These are phyloP conservation scores for Penicillium sp. DNA, from an alignment of 2,329 filamentous ascomycete genomes.

Conservation along the genomic window DNA sequence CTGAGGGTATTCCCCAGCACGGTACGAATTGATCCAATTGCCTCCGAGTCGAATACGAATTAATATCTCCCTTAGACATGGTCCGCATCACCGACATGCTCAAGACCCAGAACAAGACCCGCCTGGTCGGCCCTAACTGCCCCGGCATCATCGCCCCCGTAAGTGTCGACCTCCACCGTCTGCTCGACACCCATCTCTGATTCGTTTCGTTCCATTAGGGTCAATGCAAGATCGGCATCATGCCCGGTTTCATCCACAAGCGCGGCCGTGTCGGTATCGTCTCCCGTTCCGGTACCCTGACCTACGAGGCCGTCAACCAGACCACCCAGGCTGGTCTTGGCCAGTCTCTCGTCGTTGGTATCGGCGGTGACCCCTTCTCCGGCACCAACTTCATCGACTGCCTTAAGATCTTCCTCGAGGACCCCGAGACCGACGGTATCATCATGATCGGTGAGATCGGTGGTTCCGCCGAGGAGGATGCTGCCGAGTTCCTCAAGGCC, in stretches of 20 bases:
- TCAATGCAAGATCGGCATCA: slow-evolving; percentile 99
- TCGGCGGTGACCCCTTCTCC: slow-evolving; percentile 97
- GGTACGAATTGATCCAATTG: slow-evolving; percentile 59
- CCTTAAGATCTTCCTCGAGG: slow-evolving; percentile 93
- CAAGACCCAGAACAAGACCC: slow-evolving; percentile 96
- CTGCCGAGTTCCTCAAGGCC: slow-evolving; percentile 89
- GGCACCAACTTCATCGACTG: slow-evolving; percentile 99
- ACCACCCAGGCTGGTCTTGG: slow-evolving; percentile 95
- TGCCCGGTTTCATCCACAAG: slow-evolving; percentile 99
- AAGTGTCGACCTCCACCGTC: slow-evolving; percentile 30
- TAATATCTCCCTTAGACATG: slow-evolving; percentile 69
- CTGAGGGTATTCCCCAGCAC: slow-evolving; percentile 96
- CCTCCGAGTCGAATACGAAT: slow-evolving; percentile 4
- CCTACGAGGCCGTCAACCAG: slow-evolving; percentile 99
- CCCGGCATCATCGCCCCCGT: slow-evolving; percentile 89
- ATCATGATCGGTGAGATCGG: slow-evolving; percentile 99
- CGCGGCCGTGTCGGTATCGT: slow-evolving; percentile 98
- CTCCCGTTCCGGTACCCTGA: slow-evolving; percentile 95
- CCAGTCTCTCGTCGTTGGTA: slow-evolving; percentile 96
- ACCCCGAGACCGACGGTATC: slow-evolving; percentile 96
- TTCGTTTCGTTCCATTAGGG: slow-evolving; percentile 54
- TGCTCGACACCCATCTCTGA: slow-evolving; percentile 11
- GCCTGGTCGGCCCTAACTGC: slow-evolving; percentile 96
- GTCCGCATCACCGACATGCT: slow-evolving; percentile 97
- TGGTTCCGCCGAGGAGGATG: slow-evolving; percentile 95